Base-by-base conservation (phyloP, 164 flowering plant genomes). In the Annona squamosa region DNA sequence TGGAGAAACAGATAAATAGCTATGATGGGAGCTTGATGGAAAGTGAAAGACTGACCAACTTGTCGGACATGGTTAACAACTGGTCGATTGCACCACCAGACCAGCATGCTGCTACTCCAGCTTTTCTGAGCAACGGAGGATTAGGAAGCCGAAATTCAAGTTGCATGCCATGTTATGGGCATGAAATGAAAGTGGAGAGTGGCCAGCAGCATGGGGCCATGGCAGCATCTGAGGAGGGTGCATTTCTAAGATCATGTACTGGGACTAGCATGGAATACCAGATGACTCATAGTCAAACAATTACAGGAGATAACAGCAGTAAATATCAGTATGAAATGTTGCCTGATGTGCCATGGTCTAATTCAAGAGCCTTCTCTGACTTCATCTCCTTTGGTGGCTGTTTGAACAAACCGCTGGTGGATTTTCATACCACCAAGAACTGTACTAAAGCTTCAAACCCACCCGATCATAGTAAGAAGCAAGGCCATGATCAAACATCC, bases 51-150 rank as follows among this genome's bases (percentile, higher is more conserved):
- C 61, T 84, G 0, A 74, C 72, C 65, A 84, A 80, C 78, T 62
- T 82, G 9, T 77, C 88, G 6, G 83, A 83, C 68, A 59, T 83
- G 71, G 86, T 83, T 48, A 82, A 77, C 74, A 78, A 83, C 75
- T 87, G 88, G 91, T 87, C 90, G 1, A 87, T 87, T 76, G 89
- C 90, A 17, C 90, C 87, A 2, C 88, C 88, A 2, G 73, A 77
- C 70, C 83, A 86, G 2, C 80, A 85, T 13, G 48, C 68, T n/a
- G 42, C 77, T 62, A 63, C 80, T 10, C 41, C 78, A 0, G 17
- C 74, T 5, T 77, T 72, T 69, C 46, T 65, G 44, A 42, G 64
- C 5, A 70, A 70, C 57, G 78, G 67, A 17, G 63, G 61, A 12
- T 46, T 41, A 1, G 71, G 67, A 12, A 61, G 52, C 26, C 67